Evolutionary conservation across 192 early-diverging fungal genomes (phyloP).

Genomic region (Backusella tuberculispora): DNA sequence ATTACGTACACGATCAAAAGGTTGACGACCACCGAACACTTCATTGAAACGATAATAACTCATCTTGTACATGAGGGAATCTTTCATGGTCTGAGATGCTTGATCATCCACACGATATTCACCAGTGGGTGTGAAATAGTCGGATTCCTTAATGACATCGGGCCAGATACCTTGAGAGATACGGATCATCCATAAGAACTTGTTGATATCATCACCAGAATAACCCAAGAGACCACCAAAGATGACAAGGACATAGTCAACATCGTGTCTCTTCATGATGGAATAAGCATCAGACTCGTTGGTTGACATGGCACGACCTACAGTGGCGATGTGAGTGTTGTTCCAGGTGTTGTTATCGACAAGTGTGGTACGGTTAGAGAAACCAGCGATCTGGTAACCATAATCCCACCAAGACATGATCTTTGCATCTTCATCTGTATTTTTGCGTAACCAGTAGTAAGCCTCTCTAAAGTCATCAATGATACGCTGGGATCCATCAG

Average conservation of each 20-base stretch:
- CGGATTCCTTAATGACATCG: slow-evolving; percentile 85
- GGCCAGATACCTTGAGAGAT: slow-evolving; percentile 97
- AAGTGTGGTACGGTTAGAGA: slow-evolving; percentile 95
- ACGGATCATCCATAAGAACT: slow-evolving; percentile 99
- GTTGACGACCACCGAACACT: slow-evolving; percentile 74
- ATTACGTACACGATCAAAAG: slow-evolving; percentile 86
- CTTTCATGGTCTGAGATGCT: slow-evolving; percentile 88
- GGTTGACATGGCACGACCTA: slow-evolving; percentile 92
- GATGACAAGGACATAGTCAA: slow-evolving; percentile 96
- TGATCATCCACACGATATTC: slow-evolving; percentile 93
- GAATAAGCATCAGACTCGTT: slow-evolving; percentile 92
- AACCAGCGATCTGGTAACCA: slow-evolving; percentile 99
- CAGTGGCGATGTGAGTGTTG: slow-evolving; percentile 99
- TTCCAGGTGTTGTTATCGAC: slow-evolving; percentile 99
- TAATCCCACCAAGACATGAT: slow-evolving; percentile 99
- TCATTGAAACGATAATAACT: slow-evolving; percentile 95
- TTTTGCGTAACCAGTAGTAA: slow-evolving; percentile 99
- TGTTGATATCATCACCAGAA: slow-evolving; percentile 99
- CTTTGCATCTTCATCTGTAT: slow-evolving; percentile 90
- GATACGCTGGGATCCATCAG: slow-evolving; percentile 92
- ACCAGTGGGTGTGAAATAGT: slow-evolving; percentile 87
- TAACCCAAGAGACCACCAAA: slow-evolving; percentile 98
- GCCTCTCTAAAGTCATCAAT: slow-evolving; percentile 99
- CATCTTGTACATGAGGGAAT: slow-evolving; percentile 97
- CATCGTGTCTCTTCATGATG: slow-evolving; percentile 90